Evolutionary conservation across 495 filamentous ascomycete genomes (phyloP).

Genomic region (Friedmanniomyces simplex): DNA sequence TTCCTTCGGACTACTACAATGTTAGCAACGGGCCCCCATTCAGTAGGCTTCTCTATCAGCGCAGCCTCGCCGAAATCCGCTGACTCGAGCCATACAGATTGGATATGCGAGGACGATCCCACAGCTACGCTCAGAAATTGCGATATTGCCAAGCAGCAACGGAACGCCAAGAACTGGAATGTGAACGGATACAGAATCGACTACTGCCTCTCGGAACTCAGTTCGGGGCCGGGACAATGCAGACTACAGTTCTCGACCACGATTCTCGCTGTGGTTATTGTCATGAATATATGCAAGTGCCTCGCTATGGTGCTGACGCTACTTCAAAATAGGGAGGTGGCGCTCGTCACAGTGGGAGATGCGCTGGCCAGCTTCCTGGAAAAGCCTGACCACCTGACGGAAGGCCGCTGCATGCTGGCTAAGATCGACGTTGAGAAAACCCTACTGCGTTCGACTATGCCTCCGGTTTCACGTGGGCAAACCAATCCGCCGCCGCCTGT

Average conservation of each 20-base stretch:
- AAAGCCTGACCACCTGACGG: constrained; percentile 7
- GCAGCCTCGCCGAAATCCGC: too few species aligned
- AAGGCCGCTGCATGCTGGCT: constrained; percentile 5
- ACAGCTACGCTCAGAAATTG: not conserved
- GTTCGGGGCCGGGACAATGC: not conserved
- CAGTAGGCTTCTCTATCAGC: too few species aligned
- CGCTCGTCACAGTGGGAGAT: constrained; percentile 39
- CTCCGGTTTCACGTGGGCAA: not conserved
- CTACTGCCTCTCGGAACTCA: not conserved
- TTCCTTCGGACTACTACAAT: constrained; percentile 30
- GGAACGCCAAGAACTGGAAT: not conserved
- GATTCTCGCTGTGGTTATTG: not conserved
- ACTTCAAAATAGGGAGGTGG: not conserved
- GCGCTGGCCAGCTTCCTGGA: constrained; percentile 40
- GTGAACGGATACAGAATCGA: not conserved
- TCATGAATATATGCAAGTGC: not conserved
- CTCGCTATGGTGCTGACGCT: not conserved
- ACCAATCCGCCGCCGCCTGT: not conserved
- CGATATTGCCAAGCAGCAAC: not conserved
- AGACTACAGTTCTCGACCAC: not conserved
- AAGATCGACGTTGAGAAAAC: not conserved
- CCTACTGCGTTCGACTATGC: too few species aligned
- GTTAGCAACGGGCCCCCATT: too few species aligned
- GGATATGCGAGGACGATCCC: not conserved
- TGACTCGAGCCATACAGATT: not conserved